Evolutionary conservation across 306 rosid species (phyloP), one percentile per base, ranked within the genome.

Genomic region (Vachellia collinsii): DNA sequence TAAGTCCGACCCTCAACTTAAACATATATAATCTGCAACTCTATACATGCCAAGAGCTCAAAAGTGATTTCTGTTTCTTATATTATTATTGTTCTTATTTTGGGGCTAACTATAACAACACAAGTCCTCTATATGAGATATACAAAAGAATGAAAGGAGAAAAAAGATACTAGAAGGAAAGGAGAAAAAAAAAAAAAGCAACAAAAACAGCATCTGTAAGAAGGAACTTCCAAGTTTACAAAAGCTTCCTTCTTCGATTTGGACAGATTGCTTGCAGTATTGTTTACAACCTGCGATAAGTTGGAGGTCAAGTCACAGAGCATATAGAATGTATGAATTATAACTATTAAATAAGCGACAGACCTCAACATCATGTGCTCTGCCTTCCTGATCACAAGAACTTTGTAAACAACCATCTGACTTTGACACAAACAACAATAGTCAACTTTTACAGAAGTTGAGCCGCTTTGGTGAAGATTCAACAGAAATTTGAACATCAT

Each of bases 201-300:
- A 51, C 42, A 16, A 44, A 53, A 70, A 72, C 65, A 65, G 70
- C 74, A 81, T 66, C 72, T 56, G 46, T 42, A 67, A 58, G 81
- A 58, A 75, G 69, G 65, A 78, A 29, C 34, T 53, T 50, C 72
- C 37, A 4, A 77, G 80, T 37, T 84, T 78, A 81, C 62, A 75
- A 39, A 73, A 69, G 59, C 86, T 80, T 90, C 67, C 19, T 81
- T 70, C 85, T 83, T 84, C 77, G 37, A 79, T 66, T 63, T 72
- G 58, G 38, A 51, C 42, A 69, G 50, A 29, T 46, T 16, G 64
- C 34, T 77, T 1, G 63, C 78, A 59, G 54, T 46, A 22, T 25
- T 6, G 75, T 46, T 10, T 20, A 70, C 75, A 37, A 38, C 71
- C 91, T 79, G 91, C 79, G 64, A 41, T 37, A 65, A 43, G 25